These are phyloP conservation scores for Protostelium mycophagum DNA, from an alignment of 78 protist genomes.

Conservation along the genomic window DNA sequence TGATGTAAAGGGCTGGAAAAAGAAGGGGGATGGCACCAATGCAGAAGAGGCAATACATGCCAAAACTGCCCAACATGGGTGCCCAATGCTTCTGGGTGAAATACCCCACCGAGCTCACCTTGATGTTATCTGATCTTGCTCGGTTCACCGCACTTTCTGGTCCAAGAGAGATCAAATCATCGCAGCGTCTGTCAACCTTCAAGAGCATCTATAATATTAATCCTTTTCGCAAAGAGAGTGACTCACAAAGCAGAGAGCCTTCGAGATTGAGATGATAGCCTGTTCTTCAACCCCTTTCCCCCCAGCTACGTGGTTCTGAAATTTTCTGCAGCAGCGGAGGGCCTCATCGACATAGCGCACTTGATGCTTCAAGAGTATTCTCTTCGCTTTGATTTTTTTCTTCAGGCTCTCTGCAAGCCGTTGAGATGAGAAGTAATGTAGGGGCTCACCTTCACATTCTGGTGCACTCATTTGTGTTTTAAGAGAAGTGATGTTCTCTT, in stretches of 20 bases:
- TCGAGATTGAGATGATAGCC: background rate
- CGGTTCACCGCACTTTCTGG: background rate
- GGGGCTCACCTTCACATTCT: too few species aligned
- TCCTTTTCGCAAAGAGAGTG: background rate
- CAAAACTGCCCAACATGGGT: background rate
- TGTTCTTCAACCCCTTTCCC: background rate
- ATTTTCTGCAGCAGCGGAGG: background rate
- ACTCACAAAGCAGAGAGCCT: background rate
- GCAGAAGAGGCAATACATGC: background rate
- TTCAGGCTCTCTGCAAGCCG: background rate
- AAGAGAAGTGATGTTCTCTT: background rate
- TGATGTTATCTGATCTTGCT: background rate
- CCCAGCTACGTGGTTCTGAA: background rate
- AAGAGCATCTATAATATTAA: background rate
- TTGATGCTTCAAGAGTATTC: background rate
- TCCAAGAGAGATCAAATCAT: background rate
- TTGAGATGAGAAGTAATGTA: background rate
- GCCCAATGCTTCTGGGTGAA: background rate
- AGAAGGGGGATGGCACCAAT: background rate
- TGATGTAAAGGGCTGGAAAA: background rate
- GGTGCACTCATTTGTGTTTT: background rate
- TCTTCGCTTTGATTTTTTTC: background rate
- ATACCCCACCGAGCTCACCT: background rate
- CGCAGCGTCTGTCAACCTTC: background rate
- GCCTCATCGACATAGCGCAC: background rate